phyloP scores from a whole-genome alignment of 129 eudicot species.

The Flaveria sonorensis region DNA sequence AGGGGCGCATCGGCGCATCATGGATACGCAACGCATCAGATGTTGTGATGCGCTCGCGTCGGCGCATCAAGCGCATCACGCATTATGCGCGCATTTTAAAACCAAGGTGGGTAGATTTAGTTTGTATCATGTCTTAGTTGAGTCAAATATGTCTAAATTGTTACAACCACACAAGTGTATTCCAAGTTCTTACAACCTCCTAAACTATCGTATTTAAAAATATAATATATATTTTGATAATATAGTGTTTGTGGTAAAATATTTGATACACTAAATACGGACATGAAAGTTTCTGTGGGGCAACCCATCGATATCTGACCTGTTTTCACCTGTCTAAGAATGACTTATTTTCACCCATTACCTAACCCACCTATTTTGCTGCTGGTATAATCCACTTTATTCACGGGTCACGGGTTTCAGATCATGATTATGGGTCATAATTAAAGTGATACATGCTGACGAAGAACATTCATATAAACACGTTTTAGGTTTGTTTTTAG shows the following conservation, averaged over 20 bases:
- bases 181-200: not conserved
- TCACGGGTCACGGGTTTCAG: too few relatives aligned
- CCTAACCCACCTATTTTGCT: not conserved
- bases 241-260: not conserved
- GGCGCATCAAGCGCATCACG: too few relatives aligned
- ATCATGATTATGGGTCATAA: too few relatives aligned
- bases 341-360: not conserved
- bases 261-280: not conserved
- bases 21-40: too few relatives aligned
- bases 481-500: too few relatives aligned
- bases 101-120: not conserved
- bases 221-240: not conserved
- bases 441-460: too few relatives aligned
- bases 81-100: too few relatives aligned
- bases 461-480: too few relatives aligned
- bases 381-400: too few relatives aligned
- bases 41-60: too few relatives aligned
- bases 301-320: not conserved
- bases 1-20: too few relatives aligned
- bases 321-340: not conserved
- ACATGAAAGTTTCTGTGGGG: not conserved
- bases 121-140: not conserved
- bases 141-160: not conserved
- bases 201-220: not conserved
- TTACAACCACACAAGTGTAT: not conserved